These are phyloP conservation scores for Ogataea methanolica DNA, from an alignment of 805 yeast genomes.

Conservation along the genomic window DNA sequence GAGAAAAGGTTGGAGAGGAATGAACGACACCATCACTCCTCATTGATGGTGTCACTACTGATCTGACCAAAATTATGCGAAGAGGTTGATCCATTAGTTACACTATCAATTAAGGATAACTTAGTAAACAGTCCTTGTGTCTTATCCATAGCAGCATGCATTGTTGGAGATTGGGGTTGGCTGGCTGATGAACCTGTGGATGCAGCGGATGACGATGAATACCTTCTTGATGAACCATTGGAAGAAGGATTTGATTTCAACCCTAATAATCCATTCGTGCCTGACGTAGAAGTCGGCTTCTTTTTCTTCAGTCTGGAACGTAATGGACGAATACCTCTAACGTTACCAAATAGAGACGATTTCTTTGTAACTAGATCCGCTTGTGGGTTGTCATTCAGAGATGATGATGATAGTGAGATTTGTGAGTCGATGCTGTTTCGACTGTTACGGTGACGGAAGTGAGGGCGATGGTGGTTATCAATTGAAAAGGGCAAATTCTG, in stretches of 20 bases:
- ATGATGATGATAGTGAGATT: too few relatives aligned
- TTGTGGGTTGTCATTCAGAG: neutral
- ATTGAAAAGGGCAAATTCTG: neutral
- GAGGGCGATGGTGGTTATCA: neutral
- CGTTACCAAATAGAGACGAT: conserved; percentile 3
- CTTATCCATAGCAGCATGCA: conserved; percentile 4
- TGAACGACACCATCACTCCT: too few relatives aligned
- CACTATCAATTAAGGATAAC: conserved; percentile 4
- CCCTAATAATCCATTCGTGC: conserved; percentile 3
- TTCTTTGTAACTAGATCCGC: neutral
- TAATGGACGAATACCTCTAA: conserved; percentile 7
- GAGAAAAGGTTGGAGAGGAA: too few relatives aligned
- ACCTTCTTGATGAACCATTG: conserved; percentile 2
- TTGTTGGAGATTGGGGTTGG: conserved; percentile 7
- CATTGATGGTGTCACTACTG: too few relatives aligned
- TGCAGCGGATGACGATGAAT: conserved; percentile 7
- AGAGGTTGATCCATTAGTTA: too few relatives aligned
- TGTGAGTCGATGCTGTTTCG: too few relatives aligned
- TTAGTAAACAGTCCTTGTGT: conserved; percentile 4
- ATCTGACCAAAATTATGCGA: too few relatives aligned
- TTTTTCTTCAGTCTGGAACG: conserved; percentile 10
- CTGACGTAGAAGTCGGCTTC: conserved; percentile 1
- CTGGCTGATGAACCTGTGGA: conserved; percentile 4
- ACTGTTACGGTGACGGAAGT: neutral
- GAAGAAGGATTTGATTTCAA: conserved; percentile 7